These are phyloP conservation scores for Balakata baccata DNA, from an alignment of 345 rosid genomes.

Conservation along the genomic window DNA sequence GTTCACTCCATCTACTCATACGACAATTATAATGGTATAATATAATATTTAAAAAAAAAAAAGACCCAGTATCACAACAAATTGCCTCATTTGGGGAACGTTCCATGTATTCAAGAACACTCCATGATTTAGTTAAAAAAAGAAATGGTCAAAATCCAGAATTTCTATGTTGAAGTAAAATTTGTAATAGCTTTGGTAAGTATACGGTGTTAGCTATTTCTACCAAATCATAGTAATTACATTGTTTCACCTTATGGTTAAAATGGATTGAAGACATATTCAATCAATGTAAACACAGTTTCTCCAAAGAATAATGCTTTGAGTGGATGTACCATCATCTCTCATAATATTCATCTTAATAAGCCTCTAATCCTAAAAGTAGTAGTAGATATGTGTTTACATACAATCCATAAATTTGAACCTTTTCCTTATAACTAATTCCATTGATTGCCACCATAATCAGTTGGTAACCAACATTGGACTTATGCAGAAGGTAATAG, in stretches of 20 bases:
- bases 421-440: neutral
- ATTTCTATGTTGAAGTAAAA: no score
- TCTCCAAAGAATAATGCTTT: no score
- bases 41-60: neutral
- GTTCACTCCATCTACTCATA: constrained; percentile 6
- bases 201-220: no score
- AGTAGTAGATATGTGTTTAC: neutral
- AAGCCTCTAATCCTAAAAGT: neutral
- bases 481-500: neutral
- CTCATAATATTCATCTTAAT: neutral
- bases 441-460: constrained; percentile 2
- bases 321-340: neutral
- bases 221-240: no score
- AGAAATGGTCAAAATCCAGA: no score
- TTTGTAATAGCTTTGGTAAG: no score
- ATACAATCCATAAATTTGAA: neutral
- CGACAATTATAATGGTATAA: neutral
- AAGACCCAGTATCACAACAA: neutral
- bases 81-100: neutral
- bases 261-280: no score
- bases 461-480: constrained; percentile 5
- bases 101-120: neutral
- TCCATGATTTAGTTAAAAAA: no score
- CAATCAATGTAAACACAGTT: no score
- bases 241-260: no score